Percentiles rank a stretch among this genome's conserved stretches.
These are phyloP conservation scores for Coniochaeta sp. DNA, from an alignment of 2,329 filamentous ascomycete genomes.

Conservation along the genomic window DNA sequence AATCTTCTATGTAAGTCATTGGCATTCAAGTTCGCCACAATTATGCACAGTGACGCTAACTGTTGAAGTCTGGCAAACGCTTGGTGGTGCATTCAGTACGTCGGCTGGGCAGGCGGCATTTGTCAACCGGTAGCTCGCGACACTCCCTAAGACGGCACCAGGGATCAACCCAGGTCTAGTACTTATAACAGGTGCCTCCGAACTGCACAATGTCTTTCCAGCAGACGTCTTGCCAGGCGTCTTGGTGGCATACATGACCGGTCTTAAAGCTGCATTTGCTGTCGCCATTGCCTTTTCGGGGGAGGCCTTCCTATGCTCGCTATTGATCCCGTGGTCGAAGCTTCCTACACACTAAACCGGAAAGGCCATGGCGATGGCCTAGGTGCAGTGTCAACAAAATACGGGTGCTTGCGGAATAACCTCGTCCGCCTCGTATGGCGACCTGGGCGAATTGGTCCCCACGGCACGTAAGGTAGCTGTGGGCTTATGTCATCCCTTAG, in stretches of 20 bases:
- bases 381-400: no score
- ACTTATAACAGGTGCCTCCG: slow-evolving; percentile 32
- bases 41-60: no score
- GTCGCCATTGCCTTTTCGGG: slow-evolving; percentile 35
- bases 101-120: slow-evolving; percentile 28
- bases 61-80: slow-evolving; percentile 27
- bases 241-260: slow-evolving; percentile 47
- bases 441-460: no score
- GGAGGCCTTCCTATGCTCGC: slow-evolving; percentile 16
- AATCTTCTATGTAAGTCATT: slow-evolving; percentile 9
- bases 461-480: no score
- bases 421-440: no score
- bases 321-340: slow-evolving; percentile 16
- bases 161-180: slow-evolving; percentile 20
- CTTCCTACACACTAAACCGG: slow-evolving; percentile 5
- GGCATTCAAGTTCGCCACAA: not conserved
- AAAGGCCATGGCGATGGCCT: slow-evolving; percentile 4
- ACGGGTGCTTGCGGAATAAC: no score
- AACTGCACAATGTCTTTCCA: slow-evolving; percentile 39
- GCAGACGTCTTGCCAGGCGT: slow-evolving; percentile 37
- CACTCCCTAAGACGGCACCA: slow-evolving; percentile 17
- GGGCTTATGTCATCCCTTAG: no score
- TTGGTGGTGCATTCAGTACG: slow-evolving; percentile 33
- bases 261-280: slow-evolving; percentile 50
- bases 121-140: slow-evolving; percentile 21